Evolutionary conservation across 768 basidiomycete genomes (phyloP).

Genomic region (Phanerochaete sordida): DNA sequence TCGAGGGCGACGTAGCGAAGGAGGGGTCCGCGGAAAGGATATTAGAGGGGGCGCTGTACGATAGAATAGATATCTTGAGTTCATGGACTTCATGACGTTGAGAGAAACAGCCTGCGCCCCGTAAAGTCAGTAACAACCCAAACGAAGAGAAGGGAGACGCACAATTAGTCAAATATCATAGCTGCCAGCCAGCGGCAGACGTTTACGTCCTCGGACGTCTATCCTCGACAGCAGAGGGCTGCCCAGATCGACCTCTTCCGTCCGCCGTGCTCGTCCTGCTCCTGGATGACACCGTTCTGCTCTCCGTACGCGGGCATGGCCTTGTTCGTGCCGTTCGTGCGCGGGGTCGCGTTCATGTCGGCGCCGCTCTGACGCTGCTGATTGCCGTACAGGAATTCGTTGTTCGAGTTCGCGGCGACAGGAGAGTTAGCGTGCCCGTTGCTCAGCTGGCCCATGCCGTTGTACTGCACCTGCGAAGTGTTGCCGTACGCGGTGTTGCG

Average conservation of each 20-base stretch:
- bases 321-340: conserved; percentile 32
- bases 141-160: not conserved
- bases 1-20: not conserved
- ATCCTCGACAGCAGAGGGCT: conserved; percentile 70
- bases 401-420: conserved; percentile 20
- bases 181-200: conserved; percentile 15
- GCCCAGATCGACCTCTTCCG: conserved; percentile 60
- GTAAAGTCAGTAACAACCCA: not conserved
- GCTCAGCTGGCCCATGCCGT: conserved; percentile 31
- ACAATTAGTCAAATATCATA: conserved; percentile 6
- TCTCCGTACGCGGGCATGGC: conserved; percentile 67
- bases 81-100: not conserved
- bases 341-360: conserved; percentile 46
- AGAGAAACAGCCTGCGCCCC: not conserved
- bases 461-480: conserved; percentile 32
- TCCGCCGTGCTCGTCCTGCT: conserved; percentile 59
- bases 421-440: conserved; percentile 39
- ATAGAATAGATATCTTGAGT: not conserved
- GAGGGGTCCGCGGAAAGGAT: not conserved
- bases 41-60: not conserved
- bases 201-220: conserved; percentile 7
- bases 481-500: conserved; percentile 55
- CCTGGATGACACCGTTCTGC: conserved; percentile 55
- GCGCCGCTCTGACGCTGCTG: conserved; percentile 50
- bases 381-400: conserved; percentile 63